Percentiles rank a stretch among this genome's conserved stretches.
Conservation (phyloP, 768 basidiomycete genomes). For the Cyclocybe aegerita region DNA sequence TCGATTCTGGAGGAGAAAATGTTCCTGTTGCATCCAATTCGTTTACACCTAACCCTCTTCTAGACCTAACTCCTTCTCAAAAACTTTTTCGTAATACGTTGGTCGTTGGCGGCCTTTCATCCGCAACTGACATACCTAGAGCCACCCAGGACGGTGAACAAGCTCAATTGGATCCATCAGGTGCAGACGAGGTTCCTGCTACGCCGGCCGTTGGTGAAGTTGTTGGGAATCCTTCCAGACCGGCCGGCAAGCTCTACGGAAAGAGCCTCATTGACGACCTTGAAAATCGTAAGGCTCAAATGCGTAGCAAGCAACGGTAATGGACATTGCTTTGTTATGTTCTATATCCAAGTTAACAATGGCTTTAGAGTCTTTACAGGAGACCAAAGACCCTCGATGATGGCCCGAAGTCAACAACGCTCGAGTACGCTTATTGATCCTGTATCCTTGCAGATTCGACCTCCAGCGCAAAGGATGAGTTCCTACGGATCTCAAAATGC, state of each 20-base stretch:
- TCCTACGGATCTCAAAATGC: constrained; percentile 41
- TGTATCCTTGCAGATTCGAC: constrained; percentile 50
- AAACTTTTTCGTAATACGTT: constrained; percentile 85
- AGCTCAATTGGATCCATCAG: constrained; percentile 45
- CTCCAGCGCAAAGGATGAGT: constrained; percentile 42
- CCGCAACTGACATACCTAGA: constrained; percentile 57
- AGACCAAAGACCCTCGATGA: constrained; percentile 91
- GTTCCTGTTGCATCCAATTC: constrained; percentile 56
- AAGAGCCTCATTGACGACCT: constrained; percentile 90
- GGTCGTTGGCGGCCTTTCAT: constrained; percentile 59
- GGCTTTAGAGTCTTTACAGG: constrained; percentile 76
- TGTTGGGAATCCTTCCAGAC: constrained; percentile 42
- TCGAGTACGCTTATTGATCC: constrained; percentile 77
- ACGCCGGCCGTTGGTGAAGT: constrained; percentile 29
- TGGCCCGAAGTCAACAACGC: constrained; percentile 66
- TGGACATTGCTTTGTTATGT: background rate
- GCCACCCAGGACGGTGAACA: constrained; percentile 82
- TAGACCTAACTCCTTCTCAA: constrained; percentile 74
- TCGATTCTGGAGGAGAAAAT: constrained; percentile 26
- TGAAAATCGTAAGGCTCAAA: constrained; percentile 77
- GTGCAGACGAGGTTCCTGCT: constrained; percentile 35
- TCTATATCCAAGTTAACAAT: background rate
- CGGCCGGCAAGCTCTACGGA: constrained; percentile 82
- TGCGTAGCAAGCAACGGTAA: constrained; percentile 84
- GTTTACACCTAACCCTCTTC: constrained; percentile 77